Evolutionary conservation across 257 asterid genomes (phyloP).

Genomic region (Solanum habrochaites): DNA sequence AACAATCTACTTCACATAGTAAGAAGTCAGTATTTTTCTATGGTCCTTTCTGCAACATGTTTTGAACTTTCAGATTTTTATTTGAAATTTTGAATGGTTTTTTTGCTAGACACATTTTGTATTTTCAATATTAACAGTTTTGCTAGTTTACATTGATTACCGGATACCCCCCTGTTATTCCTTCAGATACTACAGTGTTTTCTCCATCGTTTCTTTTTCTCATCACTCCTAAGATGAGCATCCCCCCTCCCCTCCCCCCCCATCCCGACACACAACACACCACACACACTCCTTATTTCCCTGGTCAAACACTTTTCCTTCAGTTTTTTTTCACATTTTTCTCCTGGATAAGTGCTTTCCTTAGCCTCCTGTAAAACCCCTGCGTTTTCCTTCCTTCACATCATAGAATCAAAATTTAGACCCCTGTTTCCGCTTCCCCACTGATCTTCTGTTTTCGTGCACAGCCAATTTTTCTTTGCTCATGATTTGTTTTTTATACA

Average conservation of each 20-base stretch:
- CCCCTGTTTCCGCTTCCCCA: neutral
- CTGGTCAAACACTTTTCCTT: neutral
- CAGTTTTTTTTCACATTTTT: neutral
- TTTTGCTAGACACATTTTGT: neutral
- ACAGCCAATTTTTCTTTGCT: neutral
- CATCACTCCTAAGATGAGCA: neutral
- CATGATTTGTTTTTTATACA: neutral
- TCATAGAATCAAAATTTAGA: neutral
- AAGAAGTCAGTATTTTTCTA: neutral
- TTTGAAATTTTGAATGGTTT: neutral
- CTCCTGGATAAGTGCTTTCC: neutral
- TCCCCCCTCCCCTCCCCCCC: no score
- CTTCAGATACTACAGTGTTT: neutral
- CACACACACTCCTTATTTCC: neutral
- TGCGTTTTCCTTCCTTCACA: neutral
- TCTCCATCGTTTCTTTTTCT: neutral
- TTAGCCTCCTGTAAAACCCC: neutral
- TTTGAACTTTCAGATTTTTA: neutral
- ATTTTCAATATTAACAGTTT: neutral
- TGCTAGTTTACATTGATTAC: neutral
- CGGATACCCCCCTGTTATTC: neutral
- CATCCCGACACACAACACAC: no score
- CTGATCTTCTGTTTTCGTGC: neutral
- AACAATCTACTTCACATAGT: neutral
- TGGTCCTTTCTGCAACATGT: neutral